Evolutionary conservation across 768 basidiomycete genomes (phyloP).

Genomic region (Rhodotorula babjevae): DNA sequence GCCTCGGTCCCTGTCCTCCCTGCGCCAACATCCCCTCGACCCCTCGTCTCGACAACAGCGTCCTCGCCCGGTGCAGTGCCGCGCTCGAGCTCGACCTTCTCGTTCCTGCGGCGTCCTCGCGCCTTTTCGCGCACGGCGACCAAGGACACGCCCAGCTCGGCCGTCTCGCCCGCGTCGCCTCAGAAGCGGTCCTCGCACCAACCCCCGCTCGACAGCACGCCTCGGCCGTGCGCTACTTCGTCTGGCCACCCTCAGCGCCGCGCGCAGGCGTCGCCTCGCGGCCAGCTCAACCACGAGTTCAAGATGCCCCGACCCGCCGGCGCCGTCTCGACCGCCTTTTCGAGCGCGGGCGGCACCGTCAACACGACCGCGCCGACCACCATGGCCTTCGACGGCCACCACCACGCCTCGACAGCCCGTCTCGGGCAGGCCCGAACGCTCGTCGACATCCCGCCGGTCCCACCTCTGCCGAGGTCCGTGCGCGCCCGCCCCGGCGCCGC

Average conservation of each 20-base stretch:
- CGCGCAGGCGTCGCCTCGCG: neutral
- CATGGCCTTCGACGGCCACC: neutral
- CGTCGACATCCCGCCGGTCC: neutral
- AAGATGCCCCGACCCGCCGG: slow-evolving; percentile 16
- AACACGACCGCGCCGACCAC: neutral
- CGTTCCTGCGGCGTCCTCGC: slow-evolving; percentile 11
- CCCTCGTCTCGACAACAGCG: neutral
- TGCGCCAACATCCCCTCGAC: neutral
- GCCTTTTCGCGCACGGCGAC: slow-evolving; percentile 9
- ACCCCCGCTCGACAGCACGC: neutral
- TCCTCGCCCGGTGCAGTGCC: neutral
- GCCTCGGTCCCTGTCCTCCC: neutral
- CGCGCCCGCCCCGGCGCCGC: neutral
- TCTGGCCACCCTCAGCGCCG: too few species aligned
- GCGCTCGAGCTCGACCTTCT: slow-evolving; percentile 1
- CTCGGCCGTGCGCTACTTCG: neutral
- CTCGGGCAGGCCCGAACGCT: neutral
- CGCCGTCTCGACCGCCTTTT: slow-evolving; percentile 2
- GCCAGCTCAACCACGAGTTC: slow-evolving; percentile 21
- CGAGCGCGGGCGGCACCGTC: neutral
- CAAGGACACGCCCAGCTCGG: neutral
- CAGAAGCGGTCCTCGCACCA: neutral
- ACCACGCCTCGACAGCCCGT: neutral
- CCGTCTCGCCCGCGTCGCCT: neutral
- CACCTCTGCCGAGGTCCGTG: neutral